Evolutionary conservation across 371 early-diverging fungal genomes (phyloP), one percentile per base, ranked within the genome.

Genomic region (Sporodiniella umbellata): DNA sequence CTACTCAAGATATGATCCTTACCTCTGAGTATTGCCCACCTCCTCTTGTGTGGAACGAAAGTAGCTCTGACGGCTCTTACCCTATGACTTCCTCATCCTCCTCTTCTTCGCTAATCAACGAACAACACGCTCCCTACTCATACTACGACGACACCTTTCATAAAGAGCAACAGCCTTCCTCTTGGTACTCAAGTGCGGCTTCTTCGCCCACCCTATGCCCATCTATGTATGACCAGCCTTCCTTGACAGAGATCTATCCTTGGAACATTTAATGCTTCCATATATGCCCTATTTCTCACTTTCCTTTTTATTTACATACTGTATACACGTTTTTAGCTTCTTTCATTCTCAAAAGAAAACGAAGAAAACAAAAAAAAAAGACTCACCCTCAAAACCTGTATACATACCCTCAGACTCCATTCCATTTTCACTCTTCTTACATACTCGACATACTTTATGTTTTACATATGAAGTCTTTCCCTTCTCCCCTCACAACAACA

Each of bases 171-270:
- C 48, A 48, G 10, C 18, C 17, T n/a, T 8, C 24, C n/a, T 48
- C 48, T 25, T 48, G 48, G 48, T 48, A 40, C 21, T 40, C 40
- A 40, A 40, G 21, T 40, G 40, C 40, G 7, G 40, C 21, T 8
- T 40, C 40, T 40, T 37, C 38, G 11, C 40, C 40, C 10, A 40
- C 40, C 21, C 21, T 40, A 40, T 40, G 40, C 21, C 40, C 48
- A 8, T 35, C 48, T 25, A 35, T 48, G 8, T 35, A 33, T 35
- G 48, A 48, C n/a, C 48, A 33, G 14, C 17, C 35, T 14, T 11
- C 14, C 35, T 11, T 14, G 14, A 14, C 21, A 15, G 48, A 48
- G 24, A 23, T 25, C 24, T 48, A 40, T 19, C 12, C 40, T 2
- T 40, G 37, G 35, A 22, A 37, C 23, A 35, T 37, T 25, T 48